Percentiles rank a stretch among this genome's conserved stretches.
phyloP scores from a whole-genome alignment of 2,329 filamentous ascomycete genomes.

The Verticillium nubilum region DNA sequence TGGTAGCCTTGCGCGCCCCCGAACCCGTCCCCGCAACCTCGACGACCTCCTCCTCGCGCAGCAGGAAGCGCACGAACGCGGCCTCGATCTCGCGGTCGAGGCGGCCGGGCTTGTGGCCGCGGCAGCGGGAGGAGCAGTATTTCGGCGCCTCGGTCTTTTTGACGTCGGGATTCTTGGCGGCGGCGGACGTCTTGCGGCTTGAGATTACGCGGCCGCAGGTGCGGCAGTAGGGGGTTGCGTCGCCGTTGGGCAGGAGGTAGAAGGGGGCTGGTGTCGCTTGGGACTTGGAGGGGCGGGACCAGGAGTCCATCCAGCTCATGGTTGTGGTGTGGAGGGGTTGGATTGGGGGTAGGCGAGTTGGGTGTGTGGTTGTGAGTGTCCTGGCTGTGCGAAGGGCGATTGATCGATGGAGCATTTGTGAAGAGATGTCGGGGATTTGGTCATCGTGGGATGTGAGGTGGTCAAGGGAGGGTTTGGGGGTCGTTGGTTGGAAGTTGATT shows the following conservation, averaged over 20 bases:
- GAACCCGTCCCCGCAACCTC: no score
- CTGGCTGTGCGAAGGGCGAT: background rate
- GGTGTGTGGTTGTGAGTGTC: background rate
- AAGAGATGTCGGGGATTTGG: background rate
- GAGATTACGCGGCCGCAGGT: slow-evolving; percentile 52
- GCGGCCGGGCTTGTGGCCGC: slow-evolving; percentile 41
- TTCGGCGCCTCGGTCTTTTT: slow-evolving; percentile 25
- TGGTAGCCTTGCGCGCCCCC: slow-evolving; percentile 19
- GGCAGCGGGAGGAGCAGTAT: slow-evolving; percentile 53
- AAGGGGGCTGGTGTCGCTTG: slow-evolving; percentile 44
- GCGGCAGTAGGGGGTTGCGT: slow-evolving; percentile 48
- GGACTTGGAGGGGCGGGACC: slow-evolving; percentile 31
- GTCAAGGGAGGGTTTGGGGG: background rate
- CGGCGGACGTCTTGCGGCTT: slow-evolving; percentile 21
- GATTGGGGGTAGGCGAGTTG: background rate
- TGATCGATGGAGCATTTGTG: background rate
- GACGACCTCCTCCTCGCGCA: slow-evolving; percentile 9
- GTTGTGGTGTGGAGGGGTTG: background rate
- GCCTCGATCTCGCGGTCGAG: slow-evolving; percentile 47
- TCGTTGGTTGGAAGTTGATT: background rate
- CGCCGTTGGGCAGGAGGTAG: slow-evolving; percentile 42
- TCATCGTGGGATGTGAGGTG: background rate
- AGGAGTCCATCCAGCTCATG: slow-evolving; percentile 39
- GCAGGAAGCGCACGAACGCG: slow-evolving; percentile 34
- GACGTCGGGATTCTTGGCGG: slow-evolving; percentile 18